Percentiles rank a stretch among this genome's conserved stretches.
Conservation (phyloP, 1,284 basidiomycete genomes). For the Puccinia horiana region DNA sequence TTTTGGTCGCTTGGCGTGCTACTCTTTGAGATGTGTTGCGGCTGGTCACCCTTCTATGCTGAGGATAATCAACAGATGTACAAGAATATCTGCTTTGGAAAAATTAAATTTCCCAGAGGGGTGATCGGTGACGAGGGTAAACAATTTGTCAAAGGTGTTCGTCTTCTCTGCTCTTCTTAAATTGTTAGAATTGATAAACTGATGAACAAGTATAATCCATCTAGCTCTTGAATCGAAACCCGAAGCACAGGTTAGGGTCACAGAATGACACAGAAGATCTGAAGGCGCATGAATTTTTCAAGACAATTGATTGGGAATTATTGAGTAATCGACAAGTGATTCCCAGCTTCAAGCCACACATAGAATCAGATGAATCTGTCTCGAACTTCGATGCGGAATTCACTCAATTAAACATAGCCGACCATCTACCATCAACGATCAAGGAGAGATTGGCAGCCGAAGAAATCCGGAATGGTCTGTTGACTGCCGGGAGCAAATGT, state of each 20-base stretch:
- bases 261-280: slow-evolving; percentile 87
- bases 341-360: slow-evolving; percentile 95
- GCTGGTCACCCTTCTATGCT: slow-evolving; percentile 99
- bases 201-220: no score
- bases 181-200: neutral
- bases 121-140: slow-evolving; percentile 98
- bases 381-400: slow-evolving; percentile 99
- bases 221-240: slow-evolving; percentile 90
- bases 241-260: slow-evolving; percentile 91
- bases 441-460: neutral
- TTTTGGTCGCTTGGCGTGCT: slow-evolving; percentile 79
- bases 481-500: neutral
- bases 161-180: neutral
- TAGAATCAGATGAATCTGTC: slow-evolving; percentile 96
- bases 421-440: slow-evolving; percentile 59
- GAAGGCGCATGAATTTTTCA: slow-evolving; percentile 95
- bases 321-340: slow-evolving; percentile 86
- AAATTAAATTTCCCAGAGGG: slow-evolving; percentile 96
- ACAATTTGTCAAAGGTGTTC: slow-evolving; percentile 88
- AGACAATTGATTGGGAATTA: slow-evolving; percentile 82
- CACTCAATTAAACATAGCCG: slow-evolving; percentile 78
- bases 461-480: neutral
- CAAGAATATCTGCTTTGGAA: slow-evolving; percentile 86
- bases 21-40: slow-evolving; percentile 83
- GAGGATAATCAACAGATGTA: slow-evolving; percentile 99